Conservation (phyloP, 2,329 filamentous ascomycete species). For the Paradendryphiella salina region DNA sequence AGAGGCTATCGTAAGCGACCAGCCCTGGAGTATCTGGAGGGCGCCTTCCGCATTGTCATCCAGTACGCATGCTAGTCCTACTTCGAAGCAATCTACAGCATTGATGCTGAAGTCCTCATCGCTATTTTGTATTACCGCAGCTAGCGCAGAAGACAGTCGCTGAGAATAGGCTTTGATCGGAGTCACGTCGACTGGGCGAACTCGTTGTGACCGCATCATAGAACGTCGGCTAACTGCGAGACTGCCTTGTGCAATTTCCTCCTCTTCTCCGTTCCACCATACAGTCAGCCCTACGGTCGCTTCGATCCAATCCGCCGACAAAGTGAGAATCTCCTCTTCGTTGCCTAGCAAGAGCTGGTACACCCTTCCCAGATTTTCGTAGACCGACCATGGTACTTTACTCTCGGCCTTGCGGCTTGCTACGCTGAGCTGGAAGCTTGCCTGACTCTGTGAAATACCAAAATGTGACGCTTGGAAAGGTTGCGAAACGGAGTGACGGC, state of each 20-base stretch:
- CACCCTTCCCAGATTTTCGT: constrained; percentile 77
- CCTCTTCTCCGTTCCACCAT: constrained; percentile 85
- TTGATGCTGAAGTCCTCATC: constrained; percentile 74
- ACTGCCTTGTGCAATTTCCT: constrained; percentile 49
- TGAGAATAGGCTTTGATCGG: constrained; percentile 71
- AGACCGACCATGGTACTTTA: constrained; percentile 85
- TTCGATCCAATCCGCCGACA: constrained; percentile 89
- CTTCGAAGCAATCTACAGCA: constrained; percentile 72
- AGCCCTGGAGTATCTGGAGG: constrained; percentile 72
- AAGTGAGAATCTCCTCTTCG: constrained; percentile 72
- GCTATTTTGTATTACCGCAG: constrained; percentile 65
- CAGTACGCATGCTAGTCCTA: constrained; percentile 78
- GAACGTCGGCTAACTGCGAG: constrained; percentile 52
- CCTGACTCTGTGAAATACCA: constrained; percentile 51
- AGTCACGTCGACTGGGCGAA: constrained; percentile 55
- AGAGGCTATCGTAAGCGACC: constrained; percentile 78
- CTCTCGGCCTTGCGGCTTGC: constrained; percentile 76
- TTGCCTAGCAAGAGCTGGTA: constrained; percentile 82
- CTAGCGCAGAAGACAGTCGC: constrained; percentile 72
- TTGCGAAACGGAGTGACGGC: constrained; percentile 49
- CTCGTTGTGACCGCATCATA: constrained; percentile 46
- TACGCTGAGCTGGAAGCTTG: constrained; percentile 65
- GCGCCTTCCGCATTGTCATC: constrained; percentile 80
- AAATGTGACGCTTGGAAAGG: constrained; percentile 51
- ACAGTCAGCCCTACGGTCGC: constrained; percentile 79